phyloP scores from a whole-genome alignment of 1,284 basidiomycete genomes.

The Ustilago cynodontis region DNA sequence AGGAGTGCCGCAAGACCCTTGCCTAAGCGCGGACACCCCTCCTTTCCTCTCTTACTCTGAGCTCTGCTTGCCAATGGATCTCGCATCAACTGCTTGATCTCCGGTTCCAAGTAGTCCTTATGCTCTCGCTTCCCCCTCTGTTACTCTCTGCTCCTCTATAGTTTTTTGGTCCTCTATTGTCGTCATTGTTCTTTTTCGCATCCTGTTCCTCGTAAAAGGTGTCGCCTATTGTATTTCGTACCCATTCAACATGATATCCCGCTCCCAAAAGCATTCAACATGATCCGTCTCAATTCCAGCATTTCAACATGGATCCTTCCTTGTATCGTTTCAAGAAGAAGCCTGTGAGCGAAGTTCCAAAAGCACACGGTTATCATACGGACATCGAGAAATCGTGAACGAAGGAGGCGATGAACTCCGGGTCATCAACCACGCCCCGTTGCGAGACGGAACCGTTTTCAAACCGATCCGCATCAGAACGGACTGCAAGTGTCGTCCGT shows the following conservation, averaged over 20 bases:
- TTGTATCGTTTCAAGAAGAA: too few species aligned
- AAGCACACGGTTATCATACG: too few species aligned
- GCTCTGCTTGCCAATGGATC: constrained; percentile 21
- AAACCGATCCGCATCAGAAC: too few species aligned
- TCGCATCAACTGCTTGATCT: constrained; percentile 43
- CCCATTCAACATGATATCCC: constrained; percentile 62
- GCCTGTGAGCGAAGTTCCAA: too few species aligned
- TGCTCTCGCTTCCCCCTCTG: not conserved
- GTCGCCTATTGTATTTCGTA: constrained; percentile 47
- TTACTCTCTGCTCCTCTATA: constrained; percentile 17
- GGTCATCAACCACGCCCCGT: too few species aligned
- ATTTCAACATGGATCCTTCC: constrained; percentile 43
- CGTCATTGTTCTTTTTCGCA: constrained; percentile 31
- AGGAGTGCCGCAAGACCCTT: constrained; percentile 81
- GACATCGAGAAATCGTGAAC: too few species aligned
- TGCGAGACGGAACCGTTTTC: too few species aligned
- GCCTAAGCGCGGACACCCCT: constrained; percentile 46
- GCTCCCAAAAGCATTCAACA: constrained; percentile 54
- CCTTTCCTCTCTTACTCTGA: not conserved
- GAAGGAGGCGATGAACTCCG: too few species aligned
- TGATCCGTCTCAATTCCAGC: constrained; percentile 44
- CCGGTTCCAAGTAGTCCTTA: constrained; percentile 2
- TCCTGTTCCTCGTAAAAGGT: constrained; percentile 18
- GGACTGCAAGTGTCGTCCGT: too few species aligned
- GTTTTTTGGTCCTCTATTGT: constrained; percentile 32